Conservation (phyloP, 2,329 filamentous ascomycete genomes). For the Pyricularia pennisetigena region DNA sequence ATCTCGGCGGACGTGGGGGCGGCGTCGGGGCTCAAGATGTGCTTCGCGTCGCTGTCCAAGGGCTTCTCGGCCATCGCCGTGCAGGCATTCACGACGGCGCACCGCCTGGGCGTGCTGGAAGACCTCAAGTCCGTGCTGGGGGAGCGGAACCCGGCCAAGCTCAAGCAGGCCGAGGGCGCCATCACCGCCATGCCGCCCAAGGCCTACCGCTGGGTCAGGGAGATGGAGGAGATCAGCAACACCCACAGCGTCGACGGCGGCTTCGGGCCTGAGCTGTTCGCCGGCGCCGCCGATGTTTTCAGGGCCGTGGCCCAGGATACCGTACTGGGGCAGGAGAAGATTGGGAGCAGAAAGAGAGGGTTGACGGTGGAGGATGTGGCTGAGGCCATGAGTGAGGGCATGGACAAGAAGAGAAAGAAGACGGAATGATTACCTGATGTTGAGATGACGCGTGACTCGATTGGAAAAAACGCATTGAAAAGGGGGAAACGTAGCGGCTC, state of each 20-base stretch:
- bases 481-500: not conserved
- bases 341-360: slow-evolving; percentile 44
- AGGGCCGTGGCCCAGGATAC: slow-evolving; percentile 50
- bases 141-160: slow-evolving; percentile 34
- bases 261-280: slow-evolving; percentile 44
- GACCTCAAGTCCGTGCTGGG: slow-evolving; percentile 48
- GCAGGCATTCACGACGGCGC: slow-evolving; percentile 62
- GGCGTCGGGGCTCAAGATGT: slow-evolving; percentile 55
- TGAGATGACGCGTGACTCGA: not conserved
- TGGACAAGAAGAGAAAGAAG: slow-evolving; percentile 15
- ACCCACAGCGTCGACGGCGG: slow-evolving; percentile 58
- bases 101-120: slow-evolving; percentile 49
- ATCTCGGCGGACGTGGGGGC: slow-evolving; percentile 40
- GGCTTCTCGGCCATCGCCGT: slow-evolving; percentile 60
- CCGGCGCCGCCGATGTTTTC: slow-evolving; percentile 52
- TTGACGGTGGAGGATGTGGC: slow-evolving; percentile 33
- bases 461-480: not conserved
- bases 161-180: slow-evolving; percentile 32
- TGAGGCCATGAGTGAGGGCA: slow-evolving; percentile 12
- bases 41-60: slow-evolving; percentile 52
- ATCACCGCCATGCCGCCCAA: slow-evolving; percentile 54
- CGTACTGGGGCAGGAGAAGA: slow-evolving; percentile 48
- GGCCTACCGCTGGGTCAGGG: slow-evolving; percentile 67
- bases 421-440: slow-evolving; percentile 7
- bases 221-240: slow-evolving; percentile 67